Percentiles rank a stretch among this genome's conserved stretches.
phyloP scores from a whole-genome alignment of 306 rosid genomes.

The Acacia crassicarpa region DNA sequence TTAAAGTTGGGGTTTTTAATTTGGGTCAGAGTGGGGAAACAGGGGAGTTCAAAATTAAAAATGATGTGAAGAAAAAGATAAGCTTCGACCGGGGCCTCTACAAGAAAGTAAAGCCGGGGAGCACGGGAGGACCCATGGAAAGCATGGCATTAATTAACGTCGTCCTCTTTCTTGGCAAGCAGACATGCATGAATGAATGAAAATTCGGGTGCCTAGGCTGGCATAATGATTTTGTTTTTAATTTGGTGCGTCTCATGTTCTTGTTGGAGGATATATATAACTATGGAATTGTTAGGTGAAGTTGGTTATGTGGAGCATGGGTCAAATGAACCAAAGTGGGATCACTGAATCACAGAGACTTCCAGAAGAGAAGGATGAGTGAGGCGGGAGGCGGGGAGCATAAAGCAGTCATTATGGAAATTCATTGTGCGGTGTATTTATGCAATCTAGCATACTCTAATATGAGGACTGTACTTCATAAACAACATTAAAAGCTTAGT shows the following conservation, averaged over 20 bases:
- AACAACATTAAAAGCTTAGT: too few species aligned
- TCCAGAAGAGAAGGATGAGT: not conserved
- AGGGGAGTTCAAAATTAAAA: not conserved
- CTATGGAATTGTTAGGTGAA: not conserved
- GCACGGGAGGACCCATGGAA: not conserved
- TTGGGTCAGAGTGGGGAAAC: not conserved
- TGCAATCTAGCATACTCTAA: too few species aligned
- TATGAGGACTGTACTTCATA: too few species aligned
- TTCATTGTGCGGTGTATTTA: too few species aligned
- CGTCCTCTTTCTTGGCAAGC: not conserved
- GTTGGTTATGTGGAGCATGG: not conserved
- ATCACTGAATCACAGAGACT: not conserved
- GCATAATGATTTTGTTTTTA: not conserved
- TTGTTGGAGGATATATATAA: not conserved
- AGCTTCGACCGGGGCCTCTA: not conserved
- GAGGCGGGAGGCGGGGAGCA: not conserved
- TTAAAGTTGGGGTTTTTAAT: not conserved
- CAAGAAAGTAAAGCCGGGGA: not conserved
- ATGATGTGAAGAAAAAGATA: not conserved
- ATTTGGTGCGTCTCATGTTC: not conserved
- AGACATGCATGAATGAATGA: not conserved
- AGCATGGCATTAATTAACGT: not conserved
- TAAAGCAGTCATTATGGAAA: too few species aligned
- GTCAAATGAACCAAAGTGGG: not conserved
- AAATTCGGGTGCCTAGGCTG: not conserved